Evolutionary conservation across 352 stramenopile species (phyloP).

Genomic region (Albugo laibachii): DNA sequence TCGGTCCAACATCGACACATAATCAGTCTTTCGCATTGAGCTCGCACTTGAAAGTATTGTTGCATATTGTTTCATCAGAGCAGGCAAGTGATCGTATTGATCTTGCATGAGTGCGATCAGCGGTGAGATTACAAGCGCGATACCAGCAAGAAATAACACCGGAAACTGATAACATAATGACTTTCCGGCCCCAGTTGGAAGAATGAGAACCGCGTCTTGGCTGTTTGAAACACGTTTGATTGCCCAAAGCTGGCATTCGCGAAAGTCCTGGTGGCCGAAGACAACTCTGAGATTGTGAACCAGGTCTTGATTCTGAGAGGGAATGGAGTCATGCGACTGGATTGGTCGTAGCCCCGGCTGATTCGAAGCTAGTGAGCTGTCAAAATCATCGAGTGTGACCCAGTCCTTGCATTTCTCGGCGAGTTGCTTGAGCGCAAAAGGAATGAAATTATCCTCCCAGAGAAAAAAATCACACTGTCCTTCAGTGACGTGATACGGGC

Average conservation of each 20-base stretch:
- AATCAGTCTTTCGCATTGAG: constrained; percentile 26
- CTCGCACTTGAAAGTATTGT: constrained; percentile 30
- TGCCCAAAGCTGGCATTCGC: constrained; percentile 63
- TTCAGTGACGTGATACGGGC: constrained; percentile 46
- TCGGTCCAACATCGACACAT: constrained; percentile 44
- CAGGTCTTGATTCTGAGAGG: constrained; percentile 20
- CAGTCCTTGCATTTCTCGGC: constrained; percentile 6
- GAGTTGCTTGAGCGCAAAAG: constrained; percentile 34
- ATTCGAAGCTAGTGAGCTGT: background rate
- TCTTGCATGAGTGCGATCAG: constrained; percentile 89
- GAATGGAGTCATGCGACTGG: constrained; percentile 21
- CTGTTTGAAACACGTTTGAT: constrained; percentile 49
- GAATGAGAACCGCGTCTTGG: constrained; percentile 77
- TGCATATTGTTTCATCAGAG: constrained; percentile 26
- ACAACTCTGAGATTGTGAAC: constrained; percentile 59
- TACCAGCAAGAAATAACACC: constrained; percentile 52
- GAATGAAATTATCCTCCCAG: constrained; percentile 60
- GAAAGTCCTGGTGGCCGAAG: constrained; percentile 69
- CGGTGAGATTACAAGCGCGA: constrained; percentile 86
- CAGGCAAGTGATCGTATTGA: constrained; percentile 71
- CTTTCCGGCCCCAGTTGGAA: constrained; percentile 96
- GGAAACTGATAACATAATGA: constrained; percentile 96
- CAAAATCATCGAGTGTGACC: background rate
- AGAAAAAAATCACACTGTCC: constrained; percentile 69
- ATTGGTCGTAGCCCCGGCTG: constrained; percentile 24